phyloP scores from a whole-genome alignment of 1,284 basidiomycete genomes.

The Ceratobasidium sp. region DNA sequence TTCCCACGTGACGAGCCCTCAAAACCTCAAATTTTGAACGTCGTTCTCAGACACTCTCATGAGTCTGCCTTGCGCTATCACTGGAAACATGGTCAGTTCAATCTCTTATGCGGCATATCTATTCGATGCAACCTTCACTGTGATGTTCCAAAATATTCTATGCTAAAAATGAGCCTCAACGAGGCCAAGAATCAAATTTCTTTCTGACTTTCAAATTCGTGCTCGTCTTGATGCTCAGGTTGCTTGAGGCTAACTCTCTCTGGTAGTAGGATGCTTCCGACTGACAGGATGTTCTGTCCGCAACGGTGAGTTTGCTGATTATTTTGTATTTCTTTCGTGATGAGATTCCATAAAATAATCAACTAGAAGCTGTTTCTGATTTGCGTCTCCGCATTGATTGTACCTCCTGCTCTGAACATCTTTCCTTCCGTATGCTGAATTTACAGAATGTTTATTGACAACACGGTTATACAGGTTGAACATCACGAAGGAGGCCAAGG shows the following conservation, averaged over 20 bases:
- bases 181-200: conserved; percentile 36
- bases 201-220: conserved; percentile 5
- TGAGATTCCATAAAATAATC: conserved; percentile 36
- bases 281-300: background rate
- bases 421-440: background rate
- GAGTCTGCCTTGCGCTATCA: background rate
- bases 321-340: conserved; percentile 7
- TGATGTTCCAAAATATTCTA: conserved; percentile 43
- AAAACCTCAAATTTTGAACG: conserved; percentile 29
- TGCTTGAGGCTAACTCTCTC: background rate
- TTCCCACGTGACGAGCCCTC: no score
- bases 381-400: conserved; percentile 38
- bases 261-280: no score
- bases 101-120: background rate
- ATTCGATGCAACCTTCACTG: no score
- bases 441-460: background rate
- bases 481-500: no score
- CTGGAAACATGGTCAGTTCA: conserved; percentile 1
- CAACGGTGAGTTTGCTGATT: background rate
- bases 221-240: background rate
- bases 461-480: background rate
- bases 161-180: conserved; percentile 40
- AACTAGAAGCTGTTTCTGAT: conserved; percentile 43
- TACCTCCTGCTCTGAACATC: conserved; percentile 37
- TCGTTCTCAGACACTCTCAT: background rate